A percentile compares a stretch with the other conserved stretches of the same genome.
Conservation (phyloP, 495 filamentous ascomycete species). For the Cetradonia linearis region DNA sequence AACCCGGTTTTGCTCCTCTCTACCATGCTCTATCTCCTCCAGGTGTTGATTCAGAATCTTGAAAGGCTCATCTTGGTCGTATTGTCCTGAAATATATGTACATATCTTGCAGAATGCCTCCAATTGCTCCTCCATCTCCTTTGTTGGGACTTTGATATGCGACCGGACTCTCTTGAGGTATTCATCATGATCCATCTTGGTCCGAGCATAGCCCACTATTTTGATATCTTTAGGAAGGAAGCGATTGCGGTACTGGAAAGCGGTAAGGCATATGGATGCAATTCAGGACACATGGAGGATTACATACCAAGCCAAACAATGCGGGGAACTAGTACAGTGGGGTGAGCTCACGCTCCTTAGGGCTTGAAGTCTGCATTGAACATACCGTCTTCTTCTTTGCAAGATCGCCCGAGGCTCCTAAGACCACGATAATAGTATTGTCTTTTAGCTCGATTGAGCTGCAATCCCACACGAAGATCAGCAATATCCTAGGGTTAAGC, state of each 20-base stretch:
- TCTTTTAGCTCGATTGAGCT: slow-evolving; percentile 92
- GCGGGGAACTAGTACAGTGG: slow-evolving; percentile 68
- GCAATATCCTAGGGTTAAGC: not conserved
- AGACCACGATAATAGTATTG: slow-evolving; percentile 93
- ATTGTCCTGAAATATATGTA: slow-evolving; percentile 92
- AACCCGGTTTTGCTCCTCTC: slow-evolving; percentile 76
- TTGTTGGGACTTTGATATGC: slow-evolving; percentile 97
- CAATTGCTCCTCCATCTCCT: slow-evolving; percentile 92
- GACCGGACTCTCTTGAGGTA: slow-evolving; percentile 88
- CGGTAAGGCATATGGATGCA: slow-evolving; percentile 24
- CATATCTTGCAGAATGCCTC: slow-evolving; percentile 79
- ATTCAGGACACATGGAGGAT: not conserved
- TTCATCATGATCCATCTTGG: slow-evolving; percentile 97
- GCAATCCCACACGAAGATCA: slow-evolving; percentile 25
- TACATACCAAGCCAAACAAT: slow-evolving; percentile 89
- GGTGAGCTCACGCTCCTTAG: slow-evolving; percentile 24
- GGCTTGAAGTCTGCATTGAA: not conserved
- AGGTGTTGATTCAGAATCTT: slow-evolving; percentile 78
- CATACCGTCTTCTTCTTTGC: slow-evolving; percentile 97
- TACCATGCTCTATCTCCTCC: slow-evolving; percentile 72
- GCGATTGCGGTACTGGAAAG: slow-evolving; percentile 79
- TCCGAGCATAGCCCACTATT: slow-evolving; percentile 98
- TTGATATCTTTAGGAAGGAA: slow-evolving; percentile 96
- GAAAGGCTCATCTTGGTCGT: slow-evolving; percentile 96
- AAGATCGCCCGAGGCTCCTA: slow-evolving; percentile 93